A percentile compares a stretch with the other conserved stretches of the same genome.
These are phyloP conservation scores for Kazachstania viticola DNA, from an alignment of 805 yeast species.

Conservation along the genomic window DNA sequence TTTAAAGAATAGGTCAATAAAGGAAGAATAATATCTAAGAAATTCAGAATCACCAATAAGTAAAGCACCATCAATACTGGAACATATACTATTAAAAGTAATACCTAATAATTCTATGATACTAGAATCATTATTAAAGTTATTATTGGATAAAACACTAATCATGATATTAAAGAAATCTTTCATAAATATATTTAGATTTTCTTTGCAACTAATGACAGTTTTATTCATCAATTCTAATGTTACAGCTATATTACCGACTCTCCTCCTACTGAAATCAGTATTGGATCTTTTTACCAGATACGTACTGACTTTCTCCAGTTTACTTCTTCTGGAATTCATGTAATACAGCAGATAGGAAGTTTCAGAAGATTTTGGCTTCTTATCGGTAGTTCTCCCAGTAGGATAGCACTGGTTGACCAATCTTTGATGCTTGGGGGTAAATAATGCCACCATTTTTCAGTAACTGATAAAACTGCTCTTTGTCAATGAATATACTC, in stretches of 20 bases:
- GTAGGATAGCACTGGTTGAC: slow-evolving; percentile 89
- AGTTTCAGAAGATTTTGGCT: slow-evolving; percentile 85
- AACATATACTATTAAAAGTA: slow-evolving; percentile 38
- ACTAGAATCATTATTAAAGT: slow-evolving; percentile 44
- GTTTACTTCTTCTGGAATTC: slow-evolving; percentile 74
- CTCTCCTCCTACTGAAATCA: slow-evolving; percentile 49
- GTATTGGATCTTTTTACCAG: slow-evolving; percentile 46
- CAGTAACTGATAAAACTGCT: too few species aligned
- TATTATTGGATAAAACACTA: slow-evolving; percentile 31
- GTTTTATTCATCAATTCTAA: slow-evolving; percentile 57
- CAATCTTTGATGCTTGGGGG: slow-evolving; percentile 81
- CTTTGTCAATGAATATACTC: too few species aligned
- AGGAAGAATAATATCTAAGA: slow-evolving; percentile 34
- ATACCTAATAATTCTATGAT: slow-evolving; percentile 42
- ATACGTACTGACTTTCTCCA: slow-evolving; percentile 74
- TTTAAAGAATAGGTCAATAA: slow-evolving; percentile 23
- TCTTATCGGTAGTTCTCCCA: slow-evolving; percentile 75
- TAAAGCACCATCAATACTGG: slow-evolving; percentile 46
- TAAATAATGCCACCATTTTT: too few species aligned
- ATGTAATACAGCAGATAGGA: slow-evolving; percentile 84
- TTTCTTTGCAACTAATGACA: slow-evolving; percentile 67
- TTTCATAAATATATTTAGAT: slow-evolving; percentile 70
- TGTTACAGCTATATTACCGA: slow-evolving; percentile 80
- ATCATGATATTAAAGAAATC: slow-evolving; percentile 52
- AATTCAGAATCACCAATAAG: slow-evolving; percentile 56